A percentile compares a stretch with the other conserved stretches of the same genome.
Conservation (phyloP, 2,329 filamentous ascomycete species). For the Huntiella abstrusa region DNA sequence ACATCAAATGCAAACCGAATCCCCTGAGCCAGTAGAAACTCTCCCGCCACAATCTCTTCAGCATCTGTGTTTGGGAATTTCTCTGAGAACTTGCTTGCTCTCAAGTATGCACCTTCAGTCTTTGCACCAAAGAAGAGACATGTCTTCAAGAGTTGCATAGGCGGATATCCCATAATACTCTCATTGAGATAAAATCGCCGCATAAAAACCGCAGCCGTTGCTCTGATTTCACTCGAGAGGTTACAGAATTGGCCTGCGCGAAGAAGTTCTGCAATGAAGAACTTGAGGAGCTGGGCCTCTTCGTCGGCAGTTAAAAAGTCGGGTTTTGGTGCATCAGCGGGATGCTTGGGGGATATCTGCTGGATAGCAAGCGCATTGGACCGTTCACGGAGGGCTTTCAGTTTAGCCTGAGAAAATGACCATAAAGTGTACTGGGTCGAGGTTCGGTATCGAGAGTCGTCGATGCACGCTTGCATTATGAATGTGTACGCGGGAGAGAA, state of each 20-base stretch:
- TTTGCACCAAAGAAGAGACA: constrained; percentile 88
- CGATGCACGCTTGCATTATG: constrained; percentile 19
- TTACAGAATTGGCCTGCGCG: constrained; percentile 33
- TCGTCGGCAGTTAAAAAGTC: constrained; percentile 70
- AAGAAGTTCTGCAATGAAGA: constrained; percentile 46
- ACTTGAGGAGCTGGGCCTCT: constrained; percentile 62
- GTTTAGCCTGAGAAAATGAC: constrained; percentile 65
- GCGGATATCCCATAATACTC: constrained; percentile 90
- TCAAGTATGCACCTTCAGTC: constrained; percentile 66
- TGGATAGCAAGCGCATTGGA: constrained; percentile 57
- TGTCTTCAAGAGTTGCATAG: constrained; percentile 72
- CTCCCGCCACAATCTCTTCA: constrained; percentile 73
- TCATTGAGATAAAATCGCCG: constrained; percentile 92
- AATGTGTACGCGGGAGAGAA: neutral
- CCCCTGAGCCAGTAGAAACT: constrained; percentile 83
- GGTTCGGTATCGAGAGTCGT: constrained; percentile 78
- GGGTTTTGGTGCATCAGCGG: constrained; percentile 22
- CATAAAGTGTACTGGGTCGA: constrained; percentile 84
- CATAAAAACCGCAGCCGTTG: constrained; percentile 75
- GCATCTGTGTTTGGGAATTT: constrained; percentile 51
- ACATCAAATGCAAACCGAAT: constrained; percentile 89
- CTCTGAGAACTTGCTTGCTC: constrained; percentile 43
- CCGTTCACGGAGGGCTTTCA: constrained; percentile 52
- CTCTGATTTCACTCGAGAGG: constrained; percentile 17
- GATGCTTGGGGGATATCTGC: constrained; percentile 39